Conservation (phyloP, 1,284 basidiomycete species). For the Leccinum fuscescens region DNA sequence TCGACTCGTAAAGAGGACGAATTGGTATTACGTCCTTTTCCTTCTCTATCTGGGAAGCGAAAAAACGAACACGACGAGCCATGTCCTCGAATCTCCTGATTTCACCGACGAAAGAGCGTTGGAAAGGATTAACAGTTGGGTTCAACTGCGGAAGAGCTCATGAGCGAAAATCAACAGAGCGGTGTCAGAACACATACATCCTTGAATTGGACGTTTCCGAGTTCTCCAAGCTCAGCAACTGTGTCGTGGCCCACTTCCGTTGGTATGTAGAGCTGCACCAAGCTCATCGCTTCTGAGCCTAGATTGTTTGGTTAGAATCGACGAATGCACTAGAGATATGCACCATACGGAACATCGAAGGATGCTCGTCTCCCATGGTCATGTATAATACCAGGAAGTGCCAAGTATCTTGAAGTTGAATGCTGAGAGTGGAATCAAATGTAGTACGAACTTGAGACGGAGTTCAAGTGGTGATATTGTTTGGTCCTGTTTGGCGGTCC, state of each 20-base stretch:
- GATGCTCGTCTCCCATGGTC: conserved; percentile 71
- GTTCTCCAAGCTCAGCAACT: conserved; percentile 91
- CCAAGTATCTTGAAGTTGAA: conserved; percentile 1
- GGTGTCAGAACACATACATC: conserved; percentile 60
- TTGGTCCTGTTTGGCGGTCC: conserved; percentile 26
- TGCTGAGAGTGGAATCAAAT: background rate
- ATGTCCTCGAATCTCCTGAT: conserved; percentile 95
- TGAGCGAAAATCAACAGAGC: background rate
- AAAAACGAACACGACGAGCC: conserved; percentile 91
- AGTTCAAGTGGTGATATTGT: conserved; percentile 4
- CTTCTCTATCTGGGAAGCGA: conserved; percentile 82
- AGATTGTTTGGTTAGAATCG: conserved; percentile 8
- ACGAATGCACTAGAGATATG: background rate
- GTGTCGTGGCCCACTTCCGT: conserved; percentile 97
- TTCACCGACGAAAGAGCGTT: conserved; percentile 96
- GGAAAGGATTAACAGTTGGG: conserved; percentile 93
- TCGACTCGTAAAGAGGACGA: conserved; percentile 78
- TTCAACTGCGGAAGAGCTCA: conserved; percentile 66
- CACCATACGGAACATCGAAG: conserved; percentile 76
- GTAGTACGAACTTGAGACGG: background rate
- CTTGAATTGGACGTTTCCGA: conserved; percentile 97
- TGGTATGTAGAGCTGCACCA: conserved; percentile 97
- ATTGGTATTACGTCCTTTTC: conserved; percentile 82
- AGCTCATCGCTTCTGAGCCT: conserved; percentile 97
- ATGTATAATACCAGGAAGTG: background rate